phyloP scores from a whole-genome alignment of 2,329 filamentous ascomycete genomes.

The Fusarium acutatum region DNA sequence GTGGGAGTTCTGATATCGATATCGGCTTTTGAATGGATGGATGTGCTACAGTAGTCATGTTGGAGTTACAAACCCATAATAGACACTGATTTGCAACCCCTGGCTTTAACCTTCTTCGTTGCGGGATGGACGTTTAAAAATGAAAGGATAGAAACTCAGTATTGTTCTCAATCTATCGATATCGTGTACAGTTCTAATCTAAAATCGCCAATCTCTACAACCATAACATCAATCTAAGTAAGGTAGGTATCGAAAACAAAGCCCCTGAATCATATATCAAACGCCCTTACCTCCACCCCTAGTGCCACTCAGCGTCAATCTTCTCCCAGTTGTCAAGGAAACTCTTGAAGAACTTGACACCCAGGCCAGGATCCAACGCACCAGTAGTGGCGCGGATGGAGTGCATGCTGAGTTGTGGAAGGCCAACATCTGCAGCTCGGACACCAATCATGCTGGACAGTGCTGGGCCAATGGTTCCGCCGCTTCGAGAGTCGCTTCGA shows the following conservation, averaged over 20 bases:
- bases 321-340: constrained; percentile 88
- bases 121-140: neutral
- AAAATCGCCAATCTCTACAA: neutral
- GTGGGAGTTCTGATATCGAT: neutral
- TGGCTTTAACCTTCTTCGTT: neutral
- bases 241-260: constrained; percentile 16
- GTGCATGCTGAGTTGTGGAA: constrained; percentile 95
- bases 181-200: neutral
- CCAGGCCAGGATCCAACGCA: constrained; percentile 83
- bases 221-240: constrained; percentile 2
- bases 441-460: constrained; percentile 83
- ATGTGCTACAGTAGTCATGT: neutral
- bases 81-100: neutral
- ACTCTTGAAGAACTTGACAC: constrained; percentile 86
- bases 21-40: neutral
- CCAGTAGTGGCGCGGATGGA: constrained; percentile 90
- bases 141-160: neutral
- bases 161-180: constrained; percentile 3
- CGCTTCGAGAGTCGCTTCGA: constrained; percentile 86
- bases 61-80: neutral
- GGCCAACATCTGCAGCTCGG: constrained; percentile 83
- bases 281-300: constrained; percentile 9
- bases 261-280: neutral
- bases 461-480: constrained; percentile 95
- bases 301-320: constrained; percentile 81